phyloP scores from a whole-genome alignment of 2,329 filamentous ascomycete genomes.

The Epichloe gansuensis region DNA sequence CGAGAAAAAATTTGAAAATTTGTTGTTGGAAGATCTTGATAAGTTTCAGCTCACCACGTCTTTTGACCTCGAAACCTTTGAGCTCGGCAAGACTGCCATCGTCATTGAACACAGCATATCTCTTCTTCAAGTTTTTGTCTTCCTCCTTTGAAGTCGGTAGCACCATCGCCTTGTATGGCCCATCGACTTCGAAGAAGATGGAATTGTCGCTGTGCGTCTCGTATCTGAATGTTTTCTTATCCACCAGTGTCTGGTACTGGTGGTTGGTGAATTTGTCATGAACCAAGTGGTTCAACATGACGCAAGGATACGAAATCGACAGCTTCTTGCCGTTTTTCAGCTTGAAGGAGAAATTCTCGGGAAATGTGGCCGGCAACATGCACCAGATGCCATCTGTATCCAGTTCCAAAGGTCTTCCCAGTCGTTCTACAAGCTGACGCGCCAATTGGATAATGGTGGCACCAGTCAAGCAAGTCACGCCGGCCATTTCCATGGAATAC shows the following conservation, averaged over 20 bases:
- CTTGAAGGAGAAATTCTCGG: slow-evolving; percentile 91
- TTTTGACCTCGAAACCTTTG: slow-evolving; percentile 96
- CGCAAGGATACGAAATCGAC: slow-evolving; percentile 92
- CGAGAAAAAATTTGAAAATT: slow-evolving; percentile 98
- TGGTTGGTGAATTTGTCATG: slow-evolving; percentile 93
- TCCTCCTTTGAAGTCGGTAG: slow-evolving; percentile 96
- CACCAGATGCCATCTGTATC: slow-evolving; percentile 99
- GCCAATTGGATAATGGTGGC: slow-evolving; percentile 96
- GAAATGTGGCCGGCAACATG: slow-evolving; percentile 91
- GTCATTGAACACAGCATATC: slow-evolving; percentile 97
- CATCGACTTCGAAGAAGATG: slow-evolving; percentile 98
- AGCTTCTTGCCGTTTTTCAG: slow-evolving; percentile 93
- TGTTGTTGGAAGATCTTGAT: slow-evolving; percentile 99
- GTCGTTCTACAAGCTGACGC: slow-evolving; percentile 79
- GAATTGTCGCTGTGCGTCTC: slow-evolving; percentile 97
- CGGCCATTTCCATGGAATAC: slow-evolving; percentile 99
- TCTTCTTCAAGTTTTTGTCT: slow-evolving; percentile 98
- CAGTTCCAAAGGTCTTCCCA: slow-evolving; percentile 82
- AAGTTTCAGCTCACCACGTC: slow-evolving; percentile 92
- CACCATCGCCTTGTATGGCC: slow-evolving; percentile 95
- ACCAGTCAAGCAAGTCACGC: slow-evolving; percentile 92
- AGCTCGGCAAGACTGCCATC: slow-evolving; percentile 90
- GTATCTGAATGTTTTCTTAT: slow-evolving; percentile 71
- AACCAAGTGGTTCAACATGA: slow-evolving; percentile 97
- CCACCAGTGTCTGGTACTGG: slow-evolving; percentile 84